Base-by-base conservation (phyloP, 2,329 filamentous ascomycete species). In the Monosporascus sp. region DNA sequence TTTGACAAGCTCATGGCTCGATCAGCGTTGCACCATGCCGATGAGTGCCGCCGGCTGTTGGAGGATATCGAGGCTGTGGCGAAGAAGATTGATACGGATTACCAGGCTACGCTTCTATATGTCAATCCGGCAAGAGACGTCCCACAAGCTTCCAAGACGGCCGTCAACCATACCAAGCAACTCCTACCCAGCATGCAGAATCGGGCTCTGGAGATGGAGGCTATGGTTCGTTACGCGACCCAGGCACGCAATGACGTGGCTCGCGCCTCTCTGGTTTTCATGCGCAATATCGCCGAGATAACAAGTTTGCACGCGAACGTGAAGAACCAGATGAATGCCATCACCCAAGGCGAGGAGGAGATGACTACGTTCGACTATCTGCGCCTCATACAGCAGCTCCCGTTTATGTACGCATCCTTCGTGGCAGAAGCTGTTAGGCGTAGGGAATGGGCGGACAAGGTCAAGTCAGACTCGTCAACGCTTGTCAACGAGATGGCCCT, bases 401-500 rank as follows among this genome's bases (percentile, higher is more conserved):
- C 94, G 0, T 87, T 88, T 53, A 85, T 96, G 62, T 99, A 97
- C 68, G 92, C 92, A 0, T 92, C 91, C 2, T 88, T 96, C 54
- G 76, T 96, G 20, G 82, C 90, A 3, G 94, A 99, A 71, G 88
- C 91, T 17, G 84, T 97, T 41, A 84, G 89, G 53, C 86, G 94
- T 22, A 86, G 86, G 37, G 92, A 97, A 71, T 99, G 94, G 92
- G 84, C 83, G 14, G 90, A 96, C 50, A 96, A 96, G 71, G 87
- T 97, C 69, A 90, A 88, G 66, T 81, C 83, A 2, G 94, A 97
- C 64, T 94, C 93, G 1, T 86, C 89, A 2, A 90, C 88, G 0
- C 74, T 99, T 26, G 91, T 91, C 26, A 95, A 97, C 68, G 93
- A 97, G 66, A 90, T 97, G 80, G 90, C 91, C 2, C 77, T 89